A percentile compares a stretch with the other conserved stretches of the same genome.
These are phyloP conservation scores for Torulaspora franciscae DNA, from an alignment of 805 yeast species.

Conservation along the genomic window DNA sequence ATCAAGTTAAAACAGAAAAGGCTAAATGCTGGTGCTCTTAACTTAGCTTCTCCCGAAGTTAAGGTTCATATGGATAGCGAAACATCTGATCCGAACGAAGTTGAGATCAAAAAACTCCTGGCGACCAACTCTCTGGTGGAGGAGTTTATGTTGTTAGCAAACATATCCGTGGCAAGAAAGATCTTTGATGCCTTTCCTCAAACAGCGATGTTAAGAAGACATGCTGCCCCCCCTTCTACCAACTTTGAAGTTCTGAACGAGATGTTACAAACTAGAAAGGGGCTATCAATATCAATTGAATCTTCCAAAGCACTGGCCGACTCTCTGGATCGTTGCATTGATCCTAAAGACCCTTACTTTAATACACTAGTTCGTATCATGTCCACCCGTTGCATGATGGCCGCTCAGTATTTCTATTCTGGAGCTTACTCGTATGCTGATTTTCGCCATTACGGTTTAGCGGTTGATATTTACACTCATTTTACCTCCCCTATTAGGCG, in stretches of 20 bases:
- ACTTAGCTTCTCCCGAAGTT: constrained; percentile 96
- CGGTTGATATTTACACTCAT: constrained; percentile 96
- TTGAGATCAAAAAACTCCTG: constrained; percentile 78
- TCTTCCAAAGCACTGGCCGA: constrained; percentile 90
- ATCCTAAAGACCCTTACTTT: constrained; percentile 79
- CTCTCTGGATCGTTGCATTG: constrained; percentile 83
- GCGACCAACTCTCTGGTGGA: constrained; percentile 96
- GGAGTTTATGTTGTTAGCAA: constrained; percentile 97
- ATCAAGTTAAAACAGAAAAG: constrained; percentile 80
- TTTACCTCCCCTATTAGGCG: constrained; percentile 98
- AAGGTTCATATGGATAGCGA: constrained; percentile 96
- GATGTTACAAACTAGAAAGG: constrained; percentile 77
- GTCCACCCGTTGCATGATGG: constrained; percentile 99
- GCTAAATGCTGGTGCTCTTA: constrained; percentile 91
- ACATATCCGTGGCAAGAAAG: constrained; percentile 90
- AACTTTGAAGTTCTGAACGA: constrained; percentile 87
- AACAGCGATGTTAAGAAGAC: constrained; percentile 97
- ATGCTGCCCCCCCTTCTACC: constrained; percentile 93
- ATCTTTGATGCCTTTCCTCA: constrained; percentile 93
- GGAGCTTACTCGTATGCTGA: constrained; percentile 89
- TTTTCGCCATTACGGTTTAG: constrained; percentile 93
- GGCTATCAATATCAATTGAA: constrained; percentile 69
- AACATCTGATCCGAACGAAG: constrained; percentile 93
- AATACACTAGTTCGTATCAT: constrained; percentile 89
- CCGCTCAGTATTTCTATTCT: constrained; percentile 94